phyloP scores from a whole-genome alignment of 1,139 yeast genomes.

The Oligophagozyma castellii region DNA sequence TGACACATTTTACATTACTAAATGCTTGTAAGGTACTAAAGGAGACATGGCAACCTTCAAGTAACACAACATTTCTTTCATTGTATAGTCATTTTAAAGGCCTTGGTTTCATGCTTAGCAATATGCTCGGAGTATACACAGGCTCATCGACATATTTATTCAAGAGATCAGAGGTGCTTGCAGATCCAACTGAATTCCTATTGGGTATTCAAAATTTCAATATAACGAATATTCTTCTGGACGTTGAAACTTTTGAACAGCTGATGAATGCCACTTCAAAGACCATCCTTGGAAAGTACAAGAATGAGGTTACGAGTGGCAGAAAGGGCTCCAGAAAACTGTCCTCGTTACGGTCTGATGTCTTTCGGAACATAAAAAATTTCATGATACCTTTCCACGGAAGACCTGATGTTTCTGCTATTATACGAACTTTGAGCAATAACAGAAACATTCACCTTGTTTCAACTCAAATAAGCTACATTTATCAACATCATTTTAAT shows the following conservation, averaged over 20 bases:
- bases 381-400: conserved; percentile 72
- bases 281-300: conserved; percentile 4
- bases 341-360: conserved; percentile 21
- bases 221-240: conserved; percentile 76
- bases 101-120: conserved; percentile 75
- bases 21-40: conserved; percentile 80
- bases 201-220: conserved; percentile 61
- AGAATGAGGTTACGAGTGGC: conserved; percentile 3
- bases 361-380: conserved; percentile 56
- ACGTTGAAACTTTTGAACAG: conserved; percentile 62
- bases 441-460: conserved; percentile 56
- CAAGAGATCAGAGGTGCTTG: conserved; percentile 66
- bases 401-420: conserved; percentile 54
- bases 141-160: conserved; percentile 79
- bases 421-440: conserved; percentile 45
- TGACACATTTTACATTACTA: conserved; percentile 49
- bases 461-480: conserved; percentile 58
- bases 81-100: conserved; percentile 81
- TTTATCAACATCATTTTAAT: conserved; percentile 67
- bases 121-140: conserved; percentile 66
- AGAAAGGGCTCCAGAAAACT: conserved; percentile 5
- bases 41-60: conserved; percentile 77
- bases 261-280: conserved; percentile 47
- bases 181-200: conserved; percentile 62
- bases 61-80: conserved; percentile 64